Conservation (phyloP, 2,329 filamentous ascomycete genomes). For the Cercospora sesami region DNA sequence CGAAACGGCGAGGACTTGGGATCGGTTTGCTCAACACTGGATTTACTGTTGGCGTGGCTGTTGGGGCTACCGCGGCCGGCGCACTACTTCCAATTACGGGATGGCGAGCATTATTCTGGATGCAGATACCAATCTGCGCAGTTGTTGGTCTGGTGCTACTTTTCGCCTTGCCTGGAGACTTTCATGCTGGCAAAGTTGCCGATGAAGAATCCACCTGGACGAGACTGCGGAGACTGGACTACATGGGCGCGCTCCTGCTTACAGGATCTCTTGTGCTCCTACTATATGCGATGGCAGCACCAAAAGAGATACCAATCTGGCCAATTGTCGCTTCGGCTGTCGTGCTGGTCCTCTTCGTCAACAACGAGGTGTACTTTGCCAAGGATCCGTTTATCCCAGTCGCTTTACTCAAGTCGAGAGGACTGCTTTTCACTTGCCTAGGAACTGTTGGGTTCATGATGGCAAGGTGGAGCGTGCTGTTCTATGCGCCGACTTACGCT, state of each 20-base stretch:
- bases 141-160: constrained; percentile 63
- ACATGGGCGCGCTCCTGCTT: constrained; percentile 67
- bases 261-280: constrained; percentile 67
- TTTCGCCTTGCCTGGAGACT: constrained; percentile 61
- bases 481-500: constrained; percentile 78
- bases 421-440: constrained; percentile 70
- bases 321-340: constrained; percentile 62
- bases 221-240: constrained; percentile 66
- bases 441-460: constrained; percentile 78
- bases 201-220: constrained; percentile 45
- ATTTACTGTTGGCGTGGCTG: constrained; percentile 69
- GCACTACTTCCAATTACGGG: constrained; percentile 63
- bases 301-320: constrained; percentile 57
- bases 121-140: constrained; percentile 66
- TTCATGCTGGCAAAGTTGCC: constrained; percentile 31
- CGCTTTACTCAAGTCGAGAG: constrained; percentile 66
- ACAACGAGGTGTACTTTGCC: constrained; percentile 65
- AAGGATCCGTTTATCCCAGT: constrained; percentile 74
- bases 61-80: constrained; percentile 70
- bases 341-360: constrained; percentile 58
- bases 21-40: constrained; percentile 73
- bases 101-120: constrained; percentile 74
- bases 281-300: constrained; percentile 67
- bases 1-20: constrained; percentile 68
- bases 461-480: constrained; percentile 75